Evolutionary conservation across 345 rosid species (phyloP).

Genomic region (Eucalyptus sideroxylon): DNA sequence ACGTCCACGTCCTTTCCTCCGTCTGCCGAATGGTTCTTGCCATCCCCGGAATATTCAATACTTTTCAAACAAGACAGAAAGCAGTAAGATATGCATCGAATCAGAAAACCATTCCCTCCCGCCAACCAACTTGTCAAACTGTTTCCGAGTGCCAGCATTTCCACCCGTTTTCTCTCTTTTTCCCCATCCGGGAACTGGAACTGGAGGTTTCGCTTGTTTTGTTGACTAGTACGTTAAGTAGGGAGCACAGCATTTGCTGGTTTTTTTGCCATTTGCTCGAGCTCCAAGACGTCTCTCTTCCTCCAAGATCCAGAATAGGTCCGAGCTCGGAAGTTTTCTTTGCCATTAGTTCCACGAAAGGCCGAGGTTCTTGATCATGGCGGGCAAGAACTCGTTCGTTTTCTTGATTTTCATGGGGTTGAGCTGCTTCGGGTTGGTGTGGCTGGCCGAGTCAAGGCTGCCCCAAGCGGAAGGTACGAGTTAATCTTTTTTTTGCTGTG

Average conservation of each 20-base stretch:
- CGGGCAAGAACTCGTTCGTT: not conserved
- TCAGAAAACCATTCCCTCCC: not conserved
- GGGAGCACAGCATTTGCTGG: not conserved
- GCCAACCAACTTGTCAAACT: not conserved
- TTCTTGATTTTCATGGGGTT: not conserved
- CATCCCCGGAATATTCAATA: not conserved
- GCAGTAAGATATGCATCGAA: too few relatives aligned
- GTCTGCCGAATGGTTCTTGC: not conserved
- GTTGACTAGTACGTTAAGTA: not conserved
- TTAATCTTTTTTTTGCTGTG: not conserved
- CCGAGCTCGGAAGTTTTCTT: not conserved
- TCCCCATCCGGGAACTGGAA: not conserved
- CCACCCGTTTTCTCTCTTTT: not conserved
- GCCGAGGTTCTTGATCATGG: not conserved
- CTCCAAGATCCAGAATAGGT: not conserved
- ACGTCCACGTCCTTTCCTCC: not conserved
- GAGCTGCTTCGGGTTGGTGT: not conserved
- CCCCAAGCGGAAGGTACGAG: conserved; percentile 26
- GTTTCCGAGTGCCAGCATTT: not conserved
- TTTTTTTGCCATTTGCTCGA: not conserved
- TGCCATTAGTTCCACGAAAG: not conserved
- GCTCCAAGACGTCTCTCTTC: not conserved
- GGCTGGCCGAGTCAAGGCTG: conserved; percentile 9
- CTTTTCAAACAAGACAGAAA: not conserved
- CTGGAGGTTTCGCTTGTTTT: not conserved